Evolutionary conservation across 2,329 filamentous ascomycete species (phyloP), one percentile per base, ranked within the genome.

Genomic region (Sporothrix globosa): DNA sequence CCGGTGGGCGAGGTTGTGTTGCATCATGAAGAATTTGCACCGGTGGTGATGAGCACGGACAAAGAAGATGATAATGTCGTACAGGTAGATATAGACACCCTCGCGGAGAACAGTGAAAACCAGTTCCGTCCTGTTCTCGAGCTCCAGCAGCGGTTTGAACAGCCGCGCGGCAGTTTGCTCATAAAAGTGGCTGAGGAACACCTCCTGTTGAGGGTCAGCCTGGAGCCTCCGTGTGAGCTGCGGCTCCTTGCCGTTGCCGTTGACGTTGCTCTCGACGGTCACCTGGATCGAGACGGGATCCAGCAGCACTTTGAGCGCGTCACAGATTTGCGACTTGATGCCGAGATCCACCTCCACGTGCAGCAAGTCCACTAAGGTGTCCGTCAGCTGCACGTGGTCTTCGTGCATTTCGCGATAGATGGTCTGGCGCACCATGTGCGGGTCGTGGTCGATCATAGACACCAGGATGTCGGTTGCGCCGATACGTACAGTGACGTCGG

Each of bases 21-120:
- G 88, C 73, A 97, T 84, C 34, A 98, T 91, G 77, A 97, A 97
- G 76, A 90, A 92, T 79, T 96, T 96, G 82, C 91, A 94, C 75
- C 93, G 89, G 76, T 92, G 90, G 53, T 91, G 87, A 80, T 98
- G 95, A 77, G 96, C 92, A 53, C 94, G 90, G 74, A 97, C 90
- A 79, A 97, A 97, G 82, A 96, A 98, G 78, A 92, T 94, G 67
- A 98, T 85, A 39, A 97, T 92, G 78, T 99, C 96, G 69, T 97
- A 91, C 67, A 99, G 84, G 78, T 97, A 96, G 24, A 90, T 90
- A 79, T 94, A 97, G 73, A 98, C 86, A n/a, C 92, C 92, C 34
- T 96, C 92, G 79, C 97, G 91, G 76, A 96, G 90, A 69, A 93
- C 91, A 30, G 87, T 87, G 74, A 98, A 90, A 72, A 89, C 85